Evolutionary conservation across 768 basidiomycete species (phyloP), one percentile per base, ranked within the genome.

Genomic region (Lactarius sanguifluus): DNA sequence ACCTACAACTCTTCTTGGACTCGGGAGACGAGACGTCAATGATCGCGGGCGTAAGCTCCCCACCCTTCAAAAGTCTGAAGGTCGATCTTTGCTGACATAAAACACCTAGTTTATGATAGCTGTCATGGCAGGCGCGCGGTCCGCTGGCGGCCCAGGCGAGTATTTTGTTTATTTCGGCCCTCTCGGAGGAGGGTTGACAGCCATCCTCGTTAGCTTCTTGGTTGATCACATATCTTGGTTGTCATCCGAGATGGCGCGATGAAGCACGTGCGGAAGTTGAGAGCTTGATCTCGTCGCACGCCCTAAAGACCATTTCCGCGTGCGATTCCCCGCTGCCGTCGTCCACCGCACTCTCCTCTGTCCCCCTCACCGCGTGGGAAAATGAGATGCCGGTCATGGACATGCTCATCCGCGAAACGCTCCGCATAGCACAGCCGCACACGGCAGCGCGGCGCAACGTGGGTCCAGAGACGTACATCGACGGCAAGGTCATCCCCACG

Each of bases 381-480:
- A 73, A 78, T 2, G 79, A 85, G 66, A 89, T 85, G 34, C 90
- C 90, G 20, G 79, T 88, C 64, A 80, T 91, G 40, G 91, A 92
- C 74, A 81, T 85, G 57, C 79, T 91, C 71, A 86, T 92, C 72
- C 83, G 84, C 70, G 90, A 92, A 77, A 91, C 90, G 41, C 84
- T 90, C 30, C 87, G 90, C 47, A 78, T 92, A 57, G 89, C 90
- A 12, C 88, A 91, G 79, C 89, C 90, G 52, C 89, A 91, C 76
- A 84, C 85, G 0, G 90, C 90, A 64, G 90, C 91, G 89, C 84
- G 91, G 73, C 84, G 87, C 66, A 91, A 92, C 74, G 77, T 90
- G 64, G 90, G 90, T 20, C 87, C 87, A 70, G 86, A 89, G 64
- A 76, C 86, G 43, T 81, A 86, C 71, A 87, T 92, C 70, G 83